Evolutionary conservation across 768 basidiomycete genomes (phyloP).

Genomic region (Phlebiopsis flavidoalba): DNA sequence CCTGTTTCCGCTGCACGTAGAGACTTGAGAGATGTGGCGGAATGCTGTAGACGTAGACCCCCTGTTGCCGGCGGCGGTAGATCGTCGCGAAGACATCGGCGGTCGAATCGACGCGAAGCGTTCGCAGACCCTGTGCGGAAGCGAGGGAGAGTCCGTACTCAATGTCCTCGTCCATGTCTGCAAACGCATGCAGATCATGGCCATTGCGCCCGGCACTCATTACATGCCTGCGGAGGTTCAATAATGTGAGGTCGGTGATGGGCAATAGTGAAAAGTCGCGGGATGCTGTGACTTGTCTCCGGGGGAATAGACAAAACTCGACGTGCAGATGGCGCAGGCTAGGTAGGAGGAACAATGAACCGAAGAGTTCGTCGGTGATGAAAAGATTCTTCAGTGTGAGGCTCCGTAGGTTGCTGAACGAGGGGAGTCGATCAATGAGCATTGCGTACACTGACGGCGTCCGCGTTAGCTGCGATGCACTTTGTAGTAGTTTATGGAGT

Average conservation of each 20-base stretch:
- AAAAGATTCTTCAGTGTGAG: slow-evolving; percentile 34
- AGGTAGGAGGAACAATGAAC: slow-evolving; percentile 32
- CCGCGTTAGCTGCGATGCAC: slow-evolving; percentile 11
- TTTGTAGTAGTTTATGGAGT: slow-evolving; percentile 11
- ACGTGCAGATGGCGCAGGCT: slow-evolving; percentile 33
- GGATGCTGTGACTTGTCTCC: slow-evolving; percentile 5
- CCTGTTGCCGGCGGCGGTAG: slow-evolving; percentile 9
- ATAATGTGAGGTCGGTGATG: slow-evolving; percentile 37
- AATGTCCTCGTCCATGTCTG: slow-evolving; percentile 15
- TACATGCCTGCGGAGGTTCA: slow-evolving; percentile 29
- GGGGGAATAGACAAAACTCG: slow-evolving; percentile 35
- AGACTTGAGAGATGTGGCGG: slow-evolving; percentile 19
- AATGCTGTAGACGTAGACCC: slow-evolving; percentile 10
- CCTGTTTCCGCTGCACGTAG: slow-evolving; percentile 18
- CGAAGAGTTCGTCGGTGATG: slow-evolving; percentile 32
- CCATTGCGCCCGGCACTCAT: slow-evolving; percentile 6
- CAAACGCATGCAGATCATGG: slow-evolving; percentile 9
- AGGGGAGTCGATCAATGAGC: slow-evolving; percentile 16
- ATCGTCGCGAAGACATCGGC: slow-evolving; percentile 31
- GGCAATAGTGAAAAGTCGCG: slow-evolving; percentile 30
- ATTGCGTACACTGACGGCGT: slow-evolving; percentile 10
- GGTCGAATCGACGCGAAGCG: slow-evolving; percentile 40
- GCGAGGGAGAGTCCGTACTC: slow-evolving; percentile 26
- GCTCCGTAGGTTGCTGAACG: slow-evolving; percentile 33
- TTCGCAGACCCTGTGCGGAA: slow-evolving; percentile 30